Evolutionary conservation across 768 basidiomycete genomes (phyloP).

Genomic region (Boletus insuetus): DNA sequence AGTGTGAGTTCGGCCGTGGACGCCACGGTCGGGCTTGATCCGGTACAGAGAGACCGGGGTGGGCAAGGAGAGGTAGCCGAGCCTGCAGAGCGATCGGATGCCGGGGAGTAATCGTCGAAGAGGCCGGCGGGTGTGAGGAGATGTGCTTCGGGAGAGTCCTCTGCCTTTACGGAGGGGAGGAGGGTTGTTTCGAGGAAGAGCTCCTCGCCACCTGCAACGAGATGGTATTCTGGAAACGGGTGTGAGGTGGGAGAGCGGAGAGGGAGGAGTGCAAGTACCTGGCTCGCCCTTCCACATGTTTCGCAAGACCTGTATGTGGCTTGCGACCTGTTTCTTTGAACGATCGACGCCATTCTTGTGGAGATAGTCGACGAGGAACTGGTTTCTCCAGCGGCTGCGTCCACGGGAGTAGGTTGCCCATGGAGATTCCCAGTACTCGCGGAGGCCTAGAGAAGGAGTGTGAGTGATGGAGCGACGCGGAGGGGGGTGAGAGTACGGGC

Average conservation of each 20-base stretch:
- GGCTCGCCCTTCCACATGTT: conserved; percentile 89
- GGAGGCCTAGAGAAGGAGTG: conserved; percentile 49
- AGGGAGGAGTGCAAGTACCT: conserved; percentile 40
- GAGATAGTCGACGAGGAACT: conserved; percentile 81
- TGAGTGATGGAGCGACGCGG: background rate
- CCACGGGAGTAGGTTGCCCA: conserved; percentile 80
- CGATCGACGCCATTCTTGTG: conserved; percentile 66
- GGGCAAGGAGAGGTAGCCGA: conserved; percentile 28
- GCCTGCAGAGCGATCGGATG: conserved; percentile 30
- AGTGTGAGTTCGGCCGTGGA: conserved; percentile 26
- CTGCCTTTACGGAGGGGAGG: conserved; percentile 54
- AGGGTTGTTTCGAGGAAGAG: conserved; percentile 49
- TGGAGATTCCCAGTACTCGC: conserved; percentile 76
- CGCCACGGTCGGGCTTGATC: conserved; percentile 20
- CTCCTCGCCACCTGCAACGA: conserved; percentile 81
- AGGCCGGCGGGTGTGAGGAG: conserved; percentile 39
- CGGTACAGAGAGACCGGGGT: conserved; percentile 26
- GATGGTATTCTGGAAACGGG: conserved; percentile 56
- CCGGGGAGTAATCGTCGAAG: conserved; percentile 32
- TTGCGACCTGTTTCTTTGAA: conserved; percentile 87
- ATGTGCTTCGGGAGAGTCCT: conserved; percentile 47
- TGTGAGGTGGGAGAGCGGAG: conserved; percentile 2
- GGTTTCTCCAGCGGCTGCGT: conserved; percentile 78
- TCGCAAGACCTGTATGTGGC: conserved; percentile 78
- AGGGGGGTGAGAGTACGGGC: conserved; percentile 31